Evolutionary conservation across 495 filamentous ascomycete genomes (phyloP).

Genomic region (Penicillium canescens): DNA sequence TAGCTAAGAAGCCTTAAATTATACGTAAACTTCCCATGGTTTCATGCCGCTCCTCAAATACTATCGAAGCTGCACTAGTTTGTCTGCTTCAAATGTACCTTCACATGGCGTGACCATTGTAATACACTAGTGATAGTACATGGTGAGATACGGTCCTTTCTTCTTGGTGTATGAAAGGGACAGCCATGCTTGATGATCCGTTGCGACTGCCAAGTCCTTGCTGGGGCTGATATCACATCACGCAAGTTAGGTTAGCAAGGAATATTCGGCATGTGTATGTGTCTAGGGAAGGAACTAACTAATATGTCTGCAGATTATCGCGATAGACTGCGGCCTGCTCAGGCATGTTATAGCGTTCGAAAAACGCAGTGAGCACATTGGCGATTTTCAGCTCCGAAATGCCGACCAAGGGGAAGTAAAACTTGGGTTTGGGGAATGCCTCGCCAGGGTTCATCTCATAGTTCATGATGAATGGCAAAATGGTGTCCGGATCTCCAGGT

Average conservation of each 20-base stretch:
- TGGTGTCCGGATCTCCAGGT: neutral
- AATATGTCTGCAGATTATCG: neutral
- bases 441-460: constrained; percentile 1
- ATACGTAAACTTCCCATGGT: too few species aligned
- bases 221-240: too few species aligned
- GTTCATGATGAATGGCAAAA: constrained; percentile 1
- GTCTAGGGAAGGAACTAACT: neutral
- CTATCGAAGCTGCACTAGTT: too few species aligned
- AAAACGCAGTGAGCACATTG: constrained; percentile 3
- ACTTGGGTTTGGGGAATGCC: neutral
- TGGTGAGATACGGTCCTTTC: constrained; percentile 9
- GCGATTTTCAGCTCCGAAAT: constrained; percentile 1
- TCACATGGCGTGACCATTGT: too few species aligned
- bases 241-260: too few species aligned
- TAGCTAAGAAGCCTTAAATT: too few species aligned
- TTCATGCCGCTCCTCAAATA: too few species aligned
- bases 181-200: constrained; percentile 6
- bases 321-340: constrained; percentile 2
- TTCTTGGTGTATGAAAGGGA: constrained; percentile 11
- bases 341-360: neutral
- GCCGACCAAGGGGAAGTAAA: constrained; percentile 6
- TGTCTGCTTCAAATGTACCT: too few species aligned
- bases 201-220: neutral
- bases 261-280: too few species aligned
- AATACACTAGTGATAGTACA: constrained; percentile 15